Evolutionary conservation across 208 protist genomes (phyloP), one percentile per base, ranked within the genome.

Genomic region (Trypanosomatidae sp.): DNA sequence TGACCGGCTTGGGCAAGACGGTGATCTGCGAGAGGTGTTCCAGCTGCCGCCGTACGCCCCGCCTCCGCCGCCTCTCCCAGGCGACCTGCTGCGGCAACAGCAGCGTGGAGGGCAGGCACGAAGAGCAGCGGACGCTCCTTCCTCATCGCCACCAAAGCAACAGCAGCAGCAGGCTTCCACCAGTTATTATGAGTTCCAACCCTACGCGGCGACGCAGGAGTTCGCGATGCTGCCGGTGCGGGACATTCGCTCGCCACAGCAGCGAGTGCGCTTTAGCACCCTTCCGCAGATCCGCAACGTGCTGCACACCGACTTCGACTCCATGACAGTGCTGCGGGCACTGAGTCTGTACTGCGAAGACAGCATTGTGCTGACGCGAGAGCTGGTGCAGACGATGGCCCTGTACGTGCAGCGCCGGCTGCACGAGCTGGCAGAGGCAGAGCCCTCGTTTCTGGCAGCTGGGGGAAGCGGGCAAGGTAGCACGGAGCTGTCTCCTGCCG

Each of bases 271-370:
- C n/a, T 89, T 92, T 44, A 53, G 49, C 2, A 91, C 84, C 1
- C 89, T 89, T 49, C 85, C 86, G 28, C 82, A 92, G 70, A 49
- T 95, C 1, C 83, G 82, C 15, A 95, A 95, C 69, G 72, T 86
- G 10, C 66, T 95, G 50, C 78, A 91, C 69, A 81, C 77, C 3
- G 82, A 90, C 53, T 95, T 87, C 64, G 86, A 95, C 78, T 84
- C 78, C 69, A 91, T 92, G 83, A 72, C 81, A 5, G 66, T 84
- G 17, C 65, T 88, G 53, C 77, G 82, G 0, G 84, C 69, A 15
- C 73, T 93, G 3, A 71, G 66, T 17, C 58, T 87, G 3, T 87
- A 85, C 77, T 73, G 62, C 44, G 90, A 86, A 1, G 90, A 95
- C 43, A 74, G 80, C 1, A 76, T 91, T 0, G 49, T 91, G 41